Conservation (phyloP, 208 protist genomes). For the Sergeia podlipaevii region DNA sequence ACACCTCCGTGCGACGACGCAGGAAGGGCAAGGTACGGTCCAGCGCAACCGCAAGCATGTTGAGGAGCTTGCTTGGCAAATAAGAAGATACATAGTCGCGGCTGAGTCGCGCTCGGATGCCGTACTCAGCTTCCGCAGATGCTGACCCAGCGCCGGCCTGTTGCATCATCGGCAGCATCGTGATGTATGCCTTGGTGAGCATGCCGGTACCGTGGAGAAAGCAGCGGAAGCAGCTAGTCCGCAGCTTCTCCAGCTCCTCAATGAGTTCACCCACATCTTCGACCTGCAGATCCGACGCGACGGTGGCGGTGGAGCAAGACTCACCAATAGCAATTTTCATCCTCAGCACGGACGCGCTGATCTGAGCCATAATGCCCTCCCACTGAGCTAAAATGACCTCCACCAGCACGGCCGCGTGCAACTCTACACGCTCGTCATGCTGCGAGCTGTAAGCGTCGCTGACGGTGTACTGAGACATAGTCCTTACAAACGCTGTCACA, state of each 20-base stretch:
- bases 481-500: slow-evolving; percentile 45
- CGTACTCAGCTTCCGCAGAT: slow-evolving; percentile 20
- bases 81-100: slow-evolving; percentile 75
- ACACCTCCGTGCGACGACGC: slow-evolving; percentile 65
- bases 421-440: slow-evolving; percentile 53
- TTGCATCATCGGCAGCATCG: slow-evolving; percentile 52
- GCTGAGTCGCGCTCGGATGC: slow-evolving; percentile 68
- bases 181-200: slow-evolving; percentile 82
- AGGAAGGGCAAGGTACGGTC: slow-evolving; percentile 73
- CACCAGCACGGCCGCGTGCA: slow-evolving; percentile 74
- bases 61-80: slow-evolving; percentile 75
- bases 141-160: slow-evolving; percentile 10
- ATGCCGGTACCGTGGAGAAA: slow-evolving; percentile 76
- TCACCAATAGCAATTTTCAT: slow-evolving; percentile 86
- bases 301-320: slow-evolving; percentile 44
- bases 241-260: slow-evolving; percentile 73
- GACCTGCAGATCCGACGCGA: slow-evolving; percentile 42
- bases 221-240: slow-evolving; percentile 45
- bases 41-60: slow-evolving; percentile 74
- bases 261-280: slow-evolving; percentile 66
- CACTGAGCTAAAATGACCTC: slow-evolving; percentile 79
- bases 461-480: slow-evolving; percentile 49
- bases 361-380: slow-evolving; percentile 60
- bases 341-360: slow-evolving; percentile 58
- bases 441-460: slow-evolving; percentile 29